phyloP scores from a whole-genome alignment of 2,329 filamentous ascomycete species.

The Hymenoscyphus occultus region DNA sequence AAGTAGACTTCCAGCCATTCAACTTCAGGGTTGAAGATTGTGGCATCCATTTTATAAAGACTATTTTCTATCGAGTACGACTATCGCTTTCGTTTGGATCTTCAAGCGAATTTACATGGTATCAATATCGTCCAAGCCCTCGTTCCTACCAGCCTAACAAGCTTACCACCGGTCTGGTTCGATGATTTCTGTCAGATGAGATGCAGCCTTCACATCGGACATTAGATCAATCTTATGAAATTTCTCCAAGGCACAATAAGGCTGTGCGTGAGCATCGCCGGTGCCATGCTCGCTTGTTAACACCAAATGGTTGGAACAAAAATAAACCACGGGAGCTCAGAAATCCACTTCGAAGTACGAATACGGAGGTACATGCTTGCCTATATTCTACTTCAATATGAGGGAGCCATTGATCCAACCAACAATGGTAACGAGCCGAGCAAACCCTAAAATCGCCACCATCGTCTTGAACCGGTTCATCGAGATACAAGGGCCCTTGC shows the following conservation, averaged over 20 bases:
- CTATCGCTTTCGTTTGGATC: not conserved
- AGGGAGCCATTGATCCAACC: not conserved
- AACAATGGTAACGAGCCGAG: not conserved
- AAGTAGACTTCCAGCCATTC: not conserved
- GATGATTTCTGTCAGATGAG: no score
- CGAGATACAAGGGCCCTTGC: conserved; percentile 1
- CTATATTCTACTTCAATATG: not conserved
- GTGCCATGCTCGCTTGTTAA: no score
- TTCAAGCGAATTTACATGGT: not conserved
- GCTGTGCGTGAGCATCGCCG: no score
- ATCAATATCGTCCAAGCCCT: no score
- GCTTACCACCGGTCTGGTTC: no score
- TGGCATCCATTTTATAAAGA: not conserved
- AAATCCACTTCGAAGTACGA: not conserved
- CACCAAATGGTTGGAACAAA: no score
- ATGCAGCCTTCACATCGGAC: no score
- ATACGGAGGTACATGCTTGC: not conserved
- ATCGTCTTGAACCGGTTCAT: conserved; percentile 5
- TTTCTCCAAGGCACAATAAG: no score
- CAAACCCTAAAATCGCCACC: not conserved
- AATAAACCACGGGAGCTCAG: not conserved
- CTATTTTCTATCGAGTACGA: not conserved
- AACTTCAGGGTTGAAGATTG: not conserved
- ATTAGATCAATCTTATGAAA: no score
- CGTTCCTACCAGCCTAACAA: no score